Base-by-base conservation (phyloP, 176 grass and related monocot species). In the Zea mays region DNA sequence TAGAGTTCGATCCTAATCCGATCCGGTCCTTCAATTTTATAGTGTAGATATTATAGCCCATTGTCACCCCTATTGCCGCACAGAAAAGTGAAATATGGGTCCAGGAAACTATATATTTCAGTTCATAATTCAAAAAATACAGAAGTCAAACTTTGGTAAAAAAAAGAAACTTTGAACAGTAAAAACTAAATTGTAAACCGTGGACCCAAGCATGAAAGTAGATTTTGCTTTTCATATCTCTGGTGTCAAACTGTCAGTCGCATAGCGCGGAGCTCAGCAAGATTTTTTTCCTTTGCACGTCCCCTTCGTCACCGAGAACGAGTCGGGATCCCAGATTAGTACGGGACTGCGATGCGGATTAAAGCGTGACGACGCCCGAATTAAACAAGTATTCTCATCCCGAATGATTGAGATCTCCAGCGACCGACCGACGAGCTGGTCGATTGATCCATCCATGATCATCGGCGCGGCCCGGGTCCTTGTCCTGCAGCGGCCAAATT, bases 331-430 rank as follows among this genome's bases (percentile, higher is more conserved):
- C 54, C 70, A 77, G 56, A 72, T 14, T 65, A 72, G 76, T 77
- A 71, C 56, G 46, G 8, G 75, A 41, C 54, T 13, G 68, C 49
- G 81, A 88, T 1, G 38, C 13, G 55, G 62, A 41, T n/a, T 13
- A 21, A 84, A 84, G 70, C 63, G 60, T 57, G 48, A 84, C 77
- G 72, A 47, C 86, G 56, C 42, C 47, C 57, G 16, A 2, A 76
- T 44, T 46, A 80, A 75, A 75, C 54, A 55, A 15, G 13, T 12
- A 61, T 2, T 15, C 66, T 80, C 38, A 50, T 66, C 65, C 59
- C n/a, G 13, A 65, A 76, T 84, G 86, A 81, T 77, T 81, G 77
- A 63, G 65, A 71, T 75, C 69, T 71, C 68, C 74, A 67, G 34
- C 48, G 59, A 35, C 19, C 34, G 38, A 2, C 63, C 19, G 51